These are phyloP conservation scores for Tricholoma sp. DNA, from an alignment of 768 basidiomycete species.

Conservation along the genomic window DNA sequence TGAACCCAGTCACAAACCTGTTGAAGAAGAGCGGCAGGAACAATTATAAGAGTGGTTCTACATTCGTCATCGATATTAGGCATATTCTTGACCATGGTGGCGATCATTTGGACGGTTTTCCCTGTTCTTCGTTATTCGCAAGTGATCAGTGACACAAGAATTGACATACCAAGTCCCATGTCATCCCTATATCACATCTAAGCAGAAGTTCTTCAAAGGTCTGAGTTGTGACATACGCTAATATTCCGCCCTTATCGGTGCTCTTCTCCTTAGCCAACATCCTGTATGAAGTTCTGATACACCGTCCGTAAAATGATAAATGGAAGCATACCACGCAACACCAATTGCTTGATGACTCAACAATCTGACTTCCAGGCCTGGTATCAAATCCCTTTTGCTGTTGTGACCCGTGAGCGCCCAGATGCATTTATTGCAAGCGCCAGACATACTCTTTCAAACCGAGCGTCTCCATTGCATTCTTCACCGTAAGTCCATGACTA, in stretches of 20 bases:
- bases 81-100: conserved; percentile 65
- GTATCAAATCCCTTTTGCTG: conserved; percentile 52
- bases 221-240: conserved; percentile 42
- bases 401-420: neutral
- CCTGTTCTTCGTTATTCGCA: conserved; percentile 25
- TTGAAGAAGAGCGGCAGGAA: conserved; percentile 67
- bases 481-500: conserved; percentile 46
- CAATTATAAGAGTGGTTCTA: conserved; percentile 66
- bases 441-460: conserved; percentile 39
- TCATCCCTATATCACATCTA: conserved; percentile 43
- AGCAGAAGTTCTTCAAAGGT: neutral
- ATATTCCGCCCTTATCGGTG: conserved; percentile 53
- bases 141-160: neutral
- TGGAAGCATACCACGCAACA: conserved; percentile 52
- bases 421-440: conserved; percentile 9
- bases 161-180: conserved; percentile 53
- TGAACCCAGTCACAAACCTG: conserved; percentile 38
- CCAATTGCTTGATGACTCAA: conserved; percentile 75
- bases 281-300: conserved; percentile 26
- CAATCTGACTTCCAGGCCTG: conserved; percentile 65
- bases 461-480: conserved; percentile 47
- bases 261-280: conserved; percentile 63
- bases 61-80: conserved; percentile 39
- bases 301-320: neutral
- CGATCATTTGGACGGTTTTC: conserved; percentile 79